Percentiles rank a stretch among this genome's conserved stretches.
Conservation (phyloP, 2,329 filamentous ascomycete species). For the Cercospora sesami region DNA sequence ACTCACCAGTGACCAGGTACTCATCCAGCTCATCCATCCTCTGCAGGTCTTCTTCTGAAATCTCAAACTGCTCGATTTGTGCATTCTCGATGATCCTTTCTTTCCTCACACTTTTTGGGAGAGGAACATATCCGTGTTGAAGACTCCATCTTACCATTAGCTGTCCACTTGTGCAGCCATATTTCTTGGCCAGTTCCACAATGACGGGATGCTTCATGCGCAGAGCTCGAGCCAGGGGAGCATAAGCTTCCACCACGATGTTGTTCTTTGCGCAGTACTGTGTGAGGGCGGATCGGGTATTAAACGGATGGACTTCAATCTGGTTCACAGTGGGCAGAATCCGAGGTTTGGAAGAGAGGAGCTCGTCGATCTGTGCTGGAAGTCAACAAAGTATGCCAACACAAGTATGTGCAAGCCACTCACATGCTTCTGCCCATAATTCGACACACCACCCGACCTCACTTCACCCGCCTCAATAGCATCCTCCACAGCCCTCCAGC, state of each 20-base stretch:
- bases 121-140: conserved; percentile 69
- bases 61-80: conserved; percentile 60
- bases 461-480: conserved; percentile 71
- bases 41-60: conserved; percentile 64
- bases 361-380: conserved; percentile 61
- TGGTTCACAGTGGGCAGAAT: conserved; percentile 73
- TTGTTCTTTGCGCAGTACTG: conserved; percentile 64
- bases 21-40: conserved; percentile 67
- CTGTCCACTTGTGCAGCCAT: conserved; percentile 70
- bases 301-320: conserved; percentile 81
- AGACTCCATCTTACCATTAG: conserved; percentile 76
- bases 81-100: conserved; percentile 67
- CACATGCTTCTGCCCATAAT: conserved; percentile 74
- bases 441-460: conserved; percentile 71
- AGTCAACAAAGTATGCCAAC: background rate
- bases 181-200: conserved; percentile 62
- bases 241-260: conserved; percentile 77
- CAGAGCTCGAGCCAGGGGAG: conserved; percentile 70
- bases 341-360: conserved; percentile 62
- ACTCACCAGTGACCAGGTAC: conserved; percentile 70
- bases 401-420: no score
- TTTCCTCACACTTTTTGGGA: conserved; percentile 69
- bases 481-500: conserved; percentile 76
- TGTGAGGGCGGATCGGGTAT: conserved; percentile 68
- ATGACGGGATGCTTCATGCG: conserved; percentile 69